Conservation (phyloP, 306 rosid species). For the Trifolium pratense region DNA sequence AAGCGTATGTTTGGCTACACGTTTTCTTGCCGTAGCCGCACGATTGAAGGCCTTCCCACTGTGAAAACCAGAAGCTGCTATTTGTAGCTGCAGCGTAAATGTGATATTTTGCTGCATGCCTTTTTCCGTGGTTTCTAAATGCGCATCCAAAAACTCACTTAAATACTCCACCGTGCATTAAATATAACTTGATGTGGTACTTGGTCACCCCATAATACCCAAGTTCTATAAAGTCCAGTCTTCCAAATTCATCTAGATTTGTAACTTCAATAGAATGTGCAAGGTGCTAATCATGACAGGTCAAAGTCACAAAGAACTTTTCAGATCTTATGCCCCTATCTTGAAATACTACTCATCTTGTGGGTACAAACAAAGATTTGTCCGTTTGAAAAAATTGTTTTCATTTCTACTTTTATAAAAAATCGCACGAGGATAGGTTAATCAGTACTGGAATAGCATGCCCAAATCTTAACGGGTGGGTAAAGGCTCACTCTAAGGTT, state of each 20-base stretch:
- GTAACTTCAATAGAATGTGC: constrained; percentile 13
- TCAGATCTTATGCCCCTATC: neutral
- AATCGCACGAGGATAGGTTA: neutral
- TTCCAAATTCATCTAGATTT: constrained; percentile 16
- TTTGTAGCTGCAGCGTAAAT: no score
- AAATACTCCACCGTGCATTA: neutral
- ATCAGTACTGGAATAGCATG: neutral
- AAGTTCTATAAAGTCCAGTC: neutral
- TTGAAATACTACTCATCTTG: neutral
- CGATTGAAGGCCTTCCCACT: no score
- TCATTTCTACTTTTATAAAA: neutral
- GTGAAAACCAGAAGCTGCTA: no score
- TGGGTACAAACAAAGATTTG: neutral
- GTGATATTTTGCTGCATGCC: no score
- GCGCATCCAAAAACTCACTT: neutral
- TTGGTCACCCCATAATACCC: neutral
- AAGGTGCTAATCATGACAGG: constrained; percentile 11
- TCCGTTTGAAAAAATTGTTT: neutral
- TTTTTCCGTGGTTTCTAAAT: no score
- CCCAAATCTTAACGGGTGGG: neutral
- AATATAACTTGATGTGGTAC: neutral
- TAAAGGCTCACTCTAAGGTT: neutral
- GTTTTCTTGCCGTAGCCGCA: no score
- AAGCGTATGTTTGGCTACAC: neutral
- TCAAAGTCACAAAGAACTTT: constrained; percentile 1